Evolutionary conservation across 1,139 yeast genomes (phyloP), one percentile per base, ranked within the genome.

Genomic region (Blastobotrys raffinosifermentans): DNA sequence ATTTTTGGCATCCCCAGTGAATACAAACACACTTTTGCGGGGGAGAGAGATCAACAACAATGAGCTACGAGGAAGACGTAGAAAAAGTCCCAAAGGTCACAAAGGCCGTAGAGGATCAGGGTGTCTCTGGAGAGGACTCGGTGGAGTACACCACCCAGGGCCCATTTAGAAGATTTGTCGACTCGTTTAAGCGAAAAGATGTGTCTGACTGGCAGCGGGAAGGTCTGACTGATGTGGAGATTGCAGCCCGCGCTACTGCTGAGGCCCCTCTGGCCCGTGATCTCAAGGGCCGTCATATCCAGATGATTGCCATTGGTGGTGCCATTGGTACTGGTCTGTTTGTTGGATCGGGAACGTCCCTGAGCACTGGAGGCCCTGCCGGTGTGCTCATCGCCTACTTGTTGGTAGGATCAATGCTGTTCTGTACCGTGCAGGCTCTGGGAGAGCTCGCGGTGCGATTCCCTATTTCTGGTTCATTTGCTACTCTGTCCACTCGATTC

Each of bases 281-380:
- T 4, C 21, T 83, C 40, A 77, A 78, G 48, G 67, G 63, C n/a
- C 69, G 84, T 63, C 77, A 83, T 67, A 64, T 84, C 50, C 82
- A 80, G 55, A 81, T 84, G 85, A 79, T 85, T 57, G 93, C 94
- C 34, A 78, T 85, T 51, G 94, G 94, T 55, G 94, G 94, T 46
- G 72, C 86, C 37, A 82, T 85, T 46, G 94, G 95, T 61, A 82
- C 80, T 2, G 81, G 80, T 53, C 66, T 78, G 32, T 77, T 80
- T 48, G 75, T 81, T 43, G 86, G 87, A 40, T 66, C 78, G 29
- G 87, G 87, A 33, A 60, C 68, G 32, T 71, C 77, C 18, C 59
- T 80, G 34, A 53, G 61, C 23, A 61, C 63, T 21, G 80, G 81
- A 32, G 87, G 89, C 8, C 85, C 87, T 2, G 84, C 77, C 2